Evolutionary conservation across 192 early-diverging fungal genomes (phyloP).

Genomic region (Rhizophlyctis rosea): DNA sequence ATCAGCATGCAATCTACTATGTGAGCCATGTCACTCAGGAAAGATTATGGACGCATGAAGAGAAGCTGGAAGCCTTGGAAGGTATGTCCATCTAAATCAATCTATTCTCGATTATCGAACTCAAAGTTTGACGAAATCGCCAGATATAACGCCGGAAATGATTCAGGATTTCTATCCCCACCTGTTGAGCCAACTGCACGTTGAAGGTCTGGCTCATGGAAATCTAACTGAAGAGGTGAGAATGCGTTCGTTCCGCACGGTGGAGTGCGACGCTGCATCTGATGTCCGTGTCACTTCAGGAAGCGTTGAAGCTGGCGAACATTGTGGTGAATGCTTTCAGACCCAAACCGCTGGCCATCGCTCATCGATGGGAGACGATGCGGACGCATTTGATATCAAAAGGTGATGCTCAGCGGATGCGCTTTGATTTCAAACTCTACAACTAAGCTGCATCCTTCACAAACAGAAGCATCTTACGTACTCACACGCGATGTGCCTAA

Average conservation of each 20-base stretch:
- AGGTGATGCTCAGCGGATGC: slow-evolving; percentile 7
- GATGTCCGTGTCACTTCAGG: slow-evolving; percentile 13
- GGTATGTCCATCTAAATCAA: slow-evolving; percentile 7
- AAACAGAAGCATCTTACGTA: slow-evolving; percentile 37
- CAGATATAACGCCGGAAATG: slow-evolving; percentile 64
- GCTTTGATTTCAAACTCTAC: neutral
- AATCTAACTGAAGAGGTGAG: slow-evolving; percentile 61
- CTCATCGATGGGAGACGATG: slow-evolving; percentile 47
- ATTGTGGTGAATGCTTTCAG: slow-evolving; percentile 60
- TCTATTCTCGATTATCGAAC: neutral
- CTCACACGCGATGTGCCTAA: slow-evolving; percentile 64
- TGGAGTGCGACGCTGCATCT: neutral
- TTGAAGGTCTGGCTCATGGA: slow-evolving; percentile 86
- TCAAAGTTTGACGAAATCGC: neutral
- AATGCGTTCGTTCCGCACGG: neutral
- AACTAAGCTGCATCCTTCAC: neutral
- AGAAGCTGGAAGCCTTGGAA: slow-evolving; percentile 71
- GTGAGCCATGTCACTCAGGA: slow-evolving; percentile 72
- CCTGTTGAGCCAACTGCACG: slow-evolving; percentile 64
- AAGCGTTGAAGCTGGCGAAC: slow-evolving; percentile 60
- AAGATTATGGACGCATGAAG: slow-evolving; percentile 72
- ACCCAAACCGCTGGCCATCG: slow-evolving; percentile 53
- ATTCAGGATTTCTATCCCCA: slow-evolving; percentile 73
- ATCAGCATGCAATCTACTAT: slow-evolving; percentile 76
- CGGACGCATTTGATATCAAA: slow-evolving; percentile 57